Base-by-base conservation (phyloP, 2,329 filamentous ascomycete genomes). In the Alternaria hordeiaustralica region DNA sequence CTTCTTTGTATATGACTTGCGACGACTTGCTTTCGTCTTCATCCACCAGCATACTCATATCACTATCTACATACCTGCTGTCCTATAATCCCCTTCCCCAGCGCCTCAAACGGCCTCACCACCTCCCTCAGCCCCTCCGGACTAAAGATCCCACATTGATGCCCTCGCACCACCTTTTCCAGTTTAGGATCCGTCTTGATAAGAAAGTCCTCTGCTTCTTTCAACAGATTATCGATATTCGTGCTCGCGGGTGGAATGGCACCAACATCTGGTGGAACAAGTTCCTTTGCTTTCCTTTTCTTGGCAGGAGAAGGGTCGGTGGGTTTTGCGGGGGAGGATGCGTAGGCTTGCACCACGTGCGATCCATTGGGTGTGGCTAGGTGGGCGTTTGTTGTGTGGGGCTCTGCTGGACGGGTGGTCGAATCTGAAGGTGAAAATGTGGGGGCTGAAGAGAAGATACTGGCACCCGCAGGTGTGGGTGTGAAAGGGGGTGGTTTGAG, bases 81-180 rank as follows among this genome's bases (percentile, higher is more conserved):
- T 57, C 93, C 94, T 72, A 98, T 97, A 76, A 99, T 97, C 55
- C 94, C 92, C 79, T 91, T 94, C 43, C 88, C 87, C 33, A 99
- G 85, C 61, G 88, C 90, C 71, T 91, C 90, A 75, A 97, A 99
- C 0, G 96, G 96, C 80, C 98, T 93, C 64, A 97, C 88, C 67
- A 88, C 85, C 79, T 97, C 93, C 26, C 90, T 88, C n/a, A 98
- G 82, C 0, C 94, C 93, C 66, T 91, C 90, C 0, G 93, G 87
- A 2, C 90, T 92, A 81, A 98, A 98, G 15, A 96, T 82, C 58
- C 85, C 86, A 79, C 95, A 98, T 64, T 87, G 87, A 75, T 97
- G 87, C 61, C 88, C 87, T 61, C 92, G 89, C 53, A 97, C 88
- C 18, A 97, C 80, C 0, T 87, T 84, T 71, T 88, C 87, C 76